A percentile compares a stretch with the other conserved stretches of the same genome.
Evolutionary conservation across 257 asterid species (phyloP).

Genomic region (Solanum acaule): DNA sequence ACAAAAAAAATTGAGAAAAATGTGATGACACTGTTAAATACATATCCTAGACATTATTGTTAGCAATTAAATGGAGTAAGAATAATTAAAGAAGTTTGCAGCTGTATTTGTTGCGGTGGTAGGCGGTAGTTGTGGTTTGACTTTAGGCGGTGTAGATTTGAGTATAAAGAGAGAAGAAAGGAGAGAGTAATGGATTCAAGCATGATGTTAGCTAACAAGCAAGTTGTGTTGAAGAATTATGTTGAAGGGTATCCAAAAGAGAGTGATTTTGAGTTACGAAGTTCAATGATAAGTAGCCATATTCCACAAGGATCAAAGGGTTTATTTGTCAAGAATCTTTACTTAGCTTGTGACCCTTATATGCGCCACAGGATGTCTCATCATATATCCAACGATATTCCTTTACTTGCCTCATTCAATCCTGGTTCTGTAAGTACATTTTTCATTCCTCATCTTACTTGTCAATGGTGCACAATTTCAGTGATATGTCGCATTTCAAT

Average conservation of each 20-base stretch:
- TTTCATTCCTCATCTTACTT: not conserved
- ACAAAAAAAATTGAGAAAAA: too few relatives aligned
- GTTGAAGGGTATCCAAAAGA: not conserved
- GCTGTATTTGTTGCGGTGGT: too few relatives aligned
- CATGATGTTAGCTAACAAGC: not conserved
- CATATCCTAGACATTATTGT: too few relatives aligned
- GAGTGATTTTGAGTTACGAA: conserved; percentile 3
- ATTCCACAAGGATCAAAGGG: conserved; percentile 5
- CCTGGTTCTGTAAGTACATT: conserved; percentile 2
- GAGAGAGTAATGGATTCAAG: not conserved
- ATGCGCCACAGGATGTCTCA: conserved; percentile 4
- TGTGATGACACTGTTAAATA: too few relatives aligned
- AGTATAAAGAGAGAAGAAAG: not conserved
- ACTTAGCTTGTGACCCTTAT: conserved; percentile 11
- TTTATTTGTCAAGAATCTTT: conserved; percentile 10
- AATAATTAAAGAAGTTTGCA: too few relatives aligned
- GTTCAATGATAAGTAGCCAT: not conserved
- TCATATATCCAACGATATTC: not conserved
- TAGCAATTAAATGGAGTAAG: too few relatives aligned
- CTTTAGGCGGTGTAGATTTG: not conserved
- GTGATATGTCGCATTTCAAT: not conserved
- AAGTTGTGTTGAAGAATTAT: conserved; percentile 2
- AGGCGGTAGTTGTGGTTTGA: too few relatives aligned
- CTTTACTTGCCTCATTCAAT: not conserved
- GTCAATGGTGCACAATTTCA: too few relatives aligned